Evolutionary conservation across 371 early-diverging fungal species (phyloP).

Genomic region (Mycotypha africana): DNA sequence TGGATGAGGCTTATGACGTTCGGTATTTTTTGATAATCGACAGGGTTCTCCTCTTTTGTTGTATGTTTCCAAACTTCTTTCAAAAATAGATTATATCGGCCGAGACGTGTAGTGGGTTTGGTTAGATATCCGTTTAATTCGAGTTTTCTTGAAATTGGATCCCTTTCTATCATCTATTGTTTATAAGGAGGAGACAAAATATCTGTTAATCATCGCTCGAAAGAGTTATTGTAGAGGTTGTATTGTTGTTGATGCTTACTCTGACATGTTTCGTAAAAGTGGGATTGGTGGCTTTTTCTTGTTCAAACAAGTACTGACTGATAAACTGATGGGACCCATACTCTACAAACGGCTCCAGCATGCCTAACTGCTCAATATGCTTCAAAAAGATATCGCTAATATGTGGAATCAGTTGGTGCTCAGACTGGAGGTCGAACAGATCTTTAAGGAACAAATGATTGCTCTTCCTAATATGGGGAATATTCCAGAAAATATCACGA

Average conservation of each 20-base stretch:
- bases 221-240: too few relatives aligned
- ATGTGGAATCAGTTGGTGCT: slow-evolving; percentile 62
- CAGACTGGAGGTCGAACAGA: slow-evolving; percentile 67
- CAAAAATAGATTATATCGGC: slow-evolving; percentile 13
- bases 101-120: slow-evolving; percentile 18
- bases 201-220: too few relatives aligned
- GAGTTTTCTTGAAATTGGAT: slow-evolving; percentile 68
- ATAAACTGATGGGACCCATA: slow-evolving; percentile 88
- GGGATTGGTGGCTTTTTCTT: slow-evolving; percentile 64
- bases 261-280: slow-evolving; percentile 73
- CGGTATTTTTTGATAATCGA: slow-evolving; percentile 45
- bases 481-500: slow-evolving; percentile 76
- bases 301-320: slow-evolving; percentile 77
- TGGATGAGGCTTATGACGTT: slow-evolving; percentile 61
- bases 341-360: slow-evolving; percentile 79
- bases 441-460: slow-evolving; percentile 64
- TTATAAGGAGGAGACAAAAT: slow-evolving; percentile 10
- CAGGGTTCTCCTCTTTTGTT: slow-evolving; percentile 5
- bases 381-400: slow-evolving; percentile 84
- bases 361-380: slow-evolving; percentile 52
- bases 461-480: slow-evolving; percentile 62
- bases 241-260: too few relatives aligned
- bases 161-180: slow-evolving; percentile 61
- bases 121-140: slow-evolving; percentile 69
- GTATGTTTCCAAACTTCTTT: slow-evolving; percentile 10